A percentile compares a stretch with the other conserved stretches of the same genome.
Conservation (phyloP, 2,329 filamentous ascomycete genomes). For the Cadophora luteo-olivacea region DNA sequence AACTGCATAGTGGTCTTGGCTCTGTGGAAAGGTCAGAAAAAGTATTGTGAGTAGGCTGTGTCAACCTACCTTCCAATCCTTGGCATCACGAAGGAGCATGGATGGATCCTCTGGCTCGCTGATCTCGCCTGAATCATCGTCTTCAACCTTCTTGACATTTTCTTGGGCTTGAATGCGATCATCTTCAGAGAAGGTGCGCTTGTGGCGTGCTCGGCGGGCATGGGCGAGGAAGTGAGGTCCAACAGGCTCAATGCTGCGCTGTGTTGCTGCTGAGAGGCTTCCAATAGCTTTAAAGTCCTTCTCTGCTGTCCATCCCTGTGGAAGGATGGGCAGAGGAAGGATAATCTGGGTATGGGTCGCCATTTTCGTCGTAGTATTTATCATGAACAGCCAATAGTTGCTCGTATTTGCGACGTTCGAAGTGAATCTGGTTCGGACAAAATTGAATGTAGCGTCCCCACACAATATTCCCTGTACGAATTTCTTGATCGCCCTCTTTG, state of each 20-base stretch:
- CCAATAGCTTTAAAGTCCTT: conserved; percentile 91
- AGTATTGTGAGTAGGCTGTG: not conserved
- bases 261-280: conserved; percentile 75
- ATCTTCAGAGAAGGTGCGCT: conserved; percentile 98
- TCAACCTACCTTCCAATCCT: conserved; percentile 92
- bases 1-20: conserved; percentile 97
- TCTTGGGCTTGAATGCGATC: conserved; percentile 96
- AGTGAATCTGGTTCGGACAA: not conserved
- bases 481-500: not conserved
- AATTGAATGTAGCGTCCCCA: not conserved
- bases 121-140: conserved; percentile 87
- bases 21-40: conserved; percentile 53
- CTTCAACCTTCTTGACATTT: conserved; percentile 93
- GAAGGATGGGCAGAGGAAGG: conserved; percentile 75
- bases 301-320: conserved; percentile 82
- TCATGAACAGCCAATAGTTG: not conserved
- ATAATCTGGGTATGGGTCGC: conserved; percentile 48
- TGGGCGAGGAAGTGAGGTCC: conserved; percentile 98
- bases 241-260: conserved; percentile 92
- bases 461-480: not conserved
- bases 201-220: conserved; percentile 92
- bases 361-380: conserved; percentile 5
- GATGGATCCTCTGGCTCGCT: conserved; percentile 93
- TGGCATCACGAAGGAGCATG: conserved; percentile 91
- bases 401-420: not conserved